Evolutionary conservation across 2,329 filamentous ascomycete species (phyloP), one percentile per base, ranked within the genome.

Genomic region (Epichloe coenophiala): DNA sequence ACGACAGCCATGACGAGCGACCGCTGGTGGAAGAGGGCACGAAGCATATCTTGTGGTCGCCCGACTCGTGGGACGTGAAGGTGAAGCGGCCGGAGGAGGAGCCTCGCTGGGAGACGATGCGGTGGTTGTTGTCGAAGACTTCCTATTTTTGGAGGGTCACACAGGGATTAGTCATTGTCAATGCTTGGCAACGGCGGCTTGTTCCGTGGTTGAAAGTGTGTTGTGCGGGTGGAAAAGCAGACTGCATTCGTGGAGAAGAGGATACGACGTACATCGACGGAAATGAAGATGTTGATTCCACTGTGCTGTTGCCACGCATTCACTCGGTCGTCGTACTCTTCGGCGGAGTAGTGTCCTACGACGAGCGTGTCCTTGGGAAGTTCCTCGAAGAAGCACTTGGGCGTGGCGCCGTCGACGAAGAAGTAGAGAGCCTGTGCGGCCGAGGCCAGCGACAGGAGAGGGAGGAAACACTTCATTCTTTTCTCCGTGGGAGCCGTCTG

Each of bases 321-420:
- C 51, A 74, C 71, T 58, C 82, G 72, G 52, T 86, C 78, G 68
- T 93, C 83, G 73, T 81, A 93, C 67, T 94, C 86, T 69, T 93
- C 84, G 47, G 88, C 88, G 50, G 77, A 81, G 75, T 90, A 98
- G 71, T 93, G 84, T 59, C 93, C 93, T 53, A 96, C 90, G 51
- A 98, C 91, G 52, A 98, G 74, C 13, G 93, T 97, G 68, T 95
- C 91, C 75, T 97, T 96, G 58, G 93, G 90, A 53, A 98, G 79
- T 70, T 97, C 91, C 73, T 98, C 93, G 72, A 86, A 95, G 81
- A 98, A 98, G 72, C 93, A 98, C 73, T 94, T 96, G 59, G 88
- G 84, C 57, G 80, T 73, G 47, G 79, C 78, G 62, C 86, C 87
- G 66, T 97, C 89, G 68, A 97, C 83, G 75, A 86, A 97, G 77